Evolutionary conservation across 2,329 filamentous ascomycete species (phyloP).

Genomic region (Ascochyta fabae): DNA sequence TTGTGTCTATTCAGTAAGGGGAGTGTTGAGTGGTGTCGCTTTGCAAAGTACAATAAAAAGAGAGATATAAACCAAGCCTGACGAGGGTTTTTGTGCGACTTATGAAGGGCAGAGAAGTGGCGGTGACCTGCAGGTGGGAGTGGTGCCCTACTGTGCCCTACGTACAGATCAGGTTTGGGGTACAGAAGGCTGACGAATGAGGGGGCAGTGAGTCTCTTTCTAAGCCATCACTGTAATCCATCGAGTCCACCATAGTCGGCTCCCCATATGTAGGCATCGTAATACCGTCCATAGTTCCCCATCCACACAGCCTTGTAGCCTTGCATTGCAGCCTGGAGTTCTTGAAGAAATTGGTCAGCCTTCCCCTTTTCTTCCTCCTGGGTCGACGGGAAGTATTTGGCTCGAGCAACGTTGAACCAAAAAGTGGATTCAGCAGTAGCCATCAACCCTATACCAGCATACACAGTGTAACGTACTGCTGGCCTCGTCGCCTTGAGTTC

Average conservation of each 20-base stretch:
- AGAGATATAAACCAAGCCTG: too few species aligned
- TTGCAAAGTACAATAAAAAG: too few species aligned
- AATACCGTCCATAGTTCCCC: constrained; percentile 29
- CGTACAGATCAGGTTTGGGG: too few species aligned
- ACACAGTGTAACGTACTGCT: constrained; percentile 34
- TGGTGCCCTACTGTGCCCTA: too few species aligned
- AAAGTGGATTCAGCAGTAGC: constrained; percentile 36
- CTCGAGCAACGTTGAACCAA: constrained; percentile 35
- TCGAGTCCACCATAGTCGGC: constrained; percentile 25
- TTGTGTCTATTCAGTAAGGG: too few species aligned
- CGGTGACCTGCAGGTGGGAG: too few species aligned
- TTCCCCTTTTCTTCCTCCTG: constrained; percentile 21
- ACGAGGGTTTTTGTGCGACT: too few species aligned
- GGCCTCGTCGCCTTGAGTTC: constrained; percentile 22
- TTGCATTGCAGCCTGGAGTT: constrained; percentile 10
- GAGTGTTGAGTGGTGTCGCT: too few species aligned
- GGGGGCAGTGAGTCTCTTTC: too few species aligned
- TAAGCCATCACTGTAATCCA: neutral
- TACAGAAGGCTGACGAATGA: too few species aligned
- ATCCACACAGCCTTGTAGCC: constrained; percentile 28
- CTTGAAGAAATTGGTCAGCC: constrained; percentile 21
- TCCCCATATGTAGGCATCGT: constrained; percentile 28
- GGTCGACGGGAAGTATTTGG: constrained; percentile 34
- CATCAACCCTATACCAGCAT: constrained; percentile 30
- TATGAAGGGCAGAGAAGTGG: too few species aligned